A percentile compares a stretch with the other conserved stretches of the same genome.
Conservation (phyloP, 1,284 basidiomycete species). For the Malassezia globosa region DNA sequence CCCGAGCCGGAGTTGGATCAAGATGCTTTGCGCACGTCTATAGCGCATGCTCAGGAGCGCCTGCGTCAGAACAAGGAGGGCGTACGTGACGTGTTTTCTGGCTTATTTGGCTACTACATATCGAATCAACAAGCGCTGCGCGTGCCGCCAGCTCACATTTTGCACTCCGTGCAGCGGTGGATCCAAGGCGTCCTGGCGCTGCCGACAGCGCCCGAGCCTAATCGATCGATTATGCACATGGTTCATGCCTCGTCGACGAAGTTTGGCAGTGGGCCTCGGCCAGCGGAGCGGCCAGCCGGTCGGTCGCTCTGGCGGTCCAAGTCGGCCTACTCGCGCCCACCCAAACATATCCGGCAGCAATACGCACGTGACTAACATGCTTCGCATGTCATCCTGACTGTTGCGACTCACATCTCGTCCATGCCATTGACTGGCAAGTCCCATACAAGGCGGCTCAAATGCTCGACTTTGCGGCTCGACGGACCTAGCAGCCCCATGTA, state of each 20-base stretch:
- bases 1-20: neutral
- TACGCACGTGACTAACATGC: too few species aligned
- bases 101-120: conserved; percentile 31
- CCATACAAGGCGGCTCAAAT: conserved; percentile 36
- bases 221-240: conserved; percentile 1
- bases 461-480: conserved; percentile 32
- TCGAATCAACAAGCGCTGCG: conserved; percentile 3
- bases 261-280: too few species aligned
- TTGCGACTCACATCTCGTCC: neutral
- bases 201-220: neutral
- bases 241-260: neutral
- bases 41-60: neutral
- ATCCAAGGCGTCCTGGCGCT: neutral
- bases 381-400: too few species aligned
- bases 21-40: neutral
- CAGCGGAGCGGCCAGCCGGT: too few species aligned
- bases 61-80: conserved; percentile 2
- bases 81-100: conserved; percentile 7
- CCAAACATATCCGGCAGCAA: too few species aligned
- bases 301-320: too few species aligned
- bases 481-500: conserved; percentile 35
- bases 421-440: conserved; percentile 21
- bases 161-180: neutral
- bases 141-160: neutral
- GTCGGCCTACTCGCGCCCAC: too few species aligned